Percentiles rank a stretch among this genome's conserved stretches.
Evolutionary conservation across 202 grass and related monocot genomes (phyloP).

Genomic region (Hordeum pubiflorum): DNA sequence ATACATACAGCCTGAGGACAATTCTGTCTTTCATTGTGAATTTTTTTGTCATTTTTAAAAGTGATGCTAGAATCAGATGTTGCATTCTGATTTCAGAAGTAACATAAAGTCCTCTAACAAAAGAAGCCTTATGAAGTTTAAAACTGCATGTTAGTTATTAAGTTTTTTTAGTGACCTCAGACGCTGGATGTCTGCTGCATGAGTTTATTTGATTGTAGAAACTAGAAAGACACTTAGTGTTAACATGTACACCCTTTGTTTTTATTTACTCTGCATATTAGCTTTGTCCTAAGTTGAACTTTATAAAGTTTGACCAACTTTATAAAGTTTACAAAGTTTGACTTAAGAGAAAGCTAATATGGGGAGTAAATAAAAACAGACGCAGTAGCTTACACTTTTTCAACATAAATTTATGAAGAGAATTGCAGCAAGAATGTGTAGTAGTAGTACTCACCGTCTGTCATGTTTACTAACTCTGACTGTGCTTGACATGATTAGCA

Average conservation of each 20-base stretch:
- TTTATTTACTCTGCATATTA: no score
- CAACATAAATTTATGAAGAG: not conserved
- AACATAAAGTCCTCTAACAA: not conserved
- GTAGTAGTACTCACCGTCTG: not conserved
- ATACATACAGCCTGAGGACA: not conserved
- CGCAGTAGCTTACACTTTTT: not conserved
- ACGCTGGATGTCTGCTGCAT: not conserved
- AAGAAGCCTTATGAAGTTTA: not conserved
- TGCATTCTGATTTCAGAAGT: not conserved
- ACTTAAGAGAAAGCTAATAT: no score
- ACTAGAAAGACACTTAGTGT: not conserved
- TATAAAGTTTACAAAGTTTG: no score
- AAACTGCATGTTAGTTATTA: not conserved
- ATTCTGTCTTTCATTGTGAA: not conserved
- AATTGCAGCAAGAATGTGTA: not conserved
- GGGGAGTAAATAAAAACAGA: no score
- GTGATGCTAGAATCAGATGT: not conserved
- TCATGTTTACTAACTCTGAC: conserved; percentile 24
- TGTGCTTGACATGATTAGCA: conserved; percentile 46
- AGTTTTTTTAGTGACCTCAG: conserved; percentile 19
- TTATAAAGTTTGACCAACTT: no score
- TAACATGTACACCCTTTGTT: not conserved
- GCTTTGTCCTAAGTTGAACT: no score
- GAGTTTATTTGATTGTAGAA: not conserved
- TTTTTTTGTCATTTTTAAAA: not conserved